Evolutionary conservation across 2,329 filamentous ascomycete genomes (phyloP).

Genomic region (Phialocephala subalpina): DNA sequence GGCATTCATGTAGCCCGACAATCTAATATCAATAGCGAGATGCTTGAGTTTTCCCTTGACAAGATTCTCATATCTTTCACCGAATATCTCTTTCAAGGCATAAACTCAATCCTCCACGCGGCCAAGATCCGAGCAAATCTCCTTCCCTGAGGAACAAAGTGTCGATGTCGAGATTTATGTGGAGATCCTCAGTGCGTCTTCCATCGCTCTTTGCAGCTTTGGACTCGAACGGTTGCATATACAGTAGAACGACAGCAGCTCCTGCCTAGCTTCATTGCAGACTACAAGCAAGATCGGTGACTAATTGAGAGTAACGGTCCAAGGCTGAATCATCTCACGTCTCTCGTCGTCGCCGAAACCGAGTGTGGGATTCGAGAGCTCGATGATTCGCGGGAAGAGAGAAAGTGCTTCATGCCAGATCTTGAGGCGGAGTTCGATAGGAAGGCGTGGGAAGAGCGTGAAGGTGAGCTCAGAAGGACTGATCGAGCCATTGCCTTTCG

Average conservation of each 20-base stretch:
- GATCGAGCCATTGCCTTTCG: not conserved
- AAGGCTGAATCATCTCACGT: not conserved
- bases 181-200: not conserved
- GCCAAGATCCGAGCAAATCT: too few species aligned
- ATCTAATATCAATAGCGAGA: not conserved
- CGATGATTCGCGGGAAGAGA: not conserved
- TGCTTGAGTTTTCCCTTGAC: not conserved
- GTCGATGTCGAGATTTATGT: not conserved
- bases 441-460: not conserved
- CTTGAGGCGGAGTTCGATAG: not conserved
- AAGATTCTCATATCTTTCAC: not conserved
- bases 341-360: too few species aligned
- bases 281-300: not conserved
- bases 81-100: too few species aligned
- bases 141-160: not conserved
- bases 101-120: too few species aligned
- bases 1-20: not conserved
- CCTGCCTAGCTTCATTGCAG: not conserved
- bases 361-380: not conserved
- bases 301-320: not conserved
- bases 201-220: not conserved
- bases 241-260: not conserved
- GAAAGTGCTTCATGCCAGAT: not conserved
- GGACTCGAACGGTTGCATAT: not conserved
- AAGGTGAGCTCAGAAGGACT: not conserved